Base-by-base conservation (phyloP, 192 early-diverging fungal genomes). In the Gorgonomyces haynaldii region DNA sequence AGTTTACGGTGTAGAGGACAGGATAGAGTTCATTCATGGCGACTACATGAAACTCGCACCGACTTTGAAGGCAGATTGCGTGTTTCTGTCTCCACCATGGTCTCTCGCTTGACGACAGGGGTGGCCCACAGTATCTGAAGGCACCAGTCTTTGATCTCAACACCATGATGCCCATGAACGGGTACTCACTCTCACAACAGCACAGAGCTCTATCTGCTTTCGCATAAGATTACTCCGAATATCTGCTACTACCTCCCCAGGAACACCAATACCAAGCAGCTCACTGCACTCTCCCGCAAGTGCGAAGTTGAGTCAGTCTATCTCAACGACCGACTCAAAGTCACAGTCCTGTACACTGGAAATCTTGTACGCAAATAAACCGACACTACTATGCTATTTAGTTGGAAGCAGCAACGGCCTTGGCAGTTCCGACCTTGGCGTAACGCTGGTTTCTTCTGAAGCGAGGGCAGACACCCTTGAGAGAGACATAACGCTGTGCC, bases 361-460 rank as follows among this genome's bases (percentile, higher is more conserved):
- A 69, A 84, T 16, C 50, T 94, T 35, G 76, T 71, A 34, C 20
- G 24, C 15, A 17, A 15, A 17, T 6, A 41, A n/a, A n/a, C n/a
- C n/a, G n/a, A n/a, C n/a, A n/a, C n/a, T n/a, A n/a, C n/a, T n/a
- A n/a, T n/a, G n/a, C n/a, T n/a, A n/a, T n/a, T n/a, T n/a, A n/a
- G n/a, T n/a, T n/a, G n/a, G n/a, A n/a, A n/a, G n/a, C n/a, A n/a
- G n/a, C n/a, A n/a, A n/a, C n/a, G n/a, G n/a, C n/a, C n/a, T n/a
- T n/a, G n/a, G n/a, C n/a, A n/a, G n/a, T n/a, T n/a, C n/a, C n/a
- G n/a, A n/a, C n/a, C n/a, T 84, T 88, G 68, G 88, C 92, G 70
- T 83, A 89, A 64, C 91, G 85, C 76, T 93, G 91, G 88, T 98
- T 98, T 57, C 91, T 83, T 64, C 90, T 59, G 84, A 94, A 93